A percentile compares a stretch with the other conserved stretches of the same genome.
These are phyloP conservation scores for Apiospora sp. DNA, from an alignment of 2,329 filamentous ascomycete genomes.

Conservation along the genomic window DNA sequence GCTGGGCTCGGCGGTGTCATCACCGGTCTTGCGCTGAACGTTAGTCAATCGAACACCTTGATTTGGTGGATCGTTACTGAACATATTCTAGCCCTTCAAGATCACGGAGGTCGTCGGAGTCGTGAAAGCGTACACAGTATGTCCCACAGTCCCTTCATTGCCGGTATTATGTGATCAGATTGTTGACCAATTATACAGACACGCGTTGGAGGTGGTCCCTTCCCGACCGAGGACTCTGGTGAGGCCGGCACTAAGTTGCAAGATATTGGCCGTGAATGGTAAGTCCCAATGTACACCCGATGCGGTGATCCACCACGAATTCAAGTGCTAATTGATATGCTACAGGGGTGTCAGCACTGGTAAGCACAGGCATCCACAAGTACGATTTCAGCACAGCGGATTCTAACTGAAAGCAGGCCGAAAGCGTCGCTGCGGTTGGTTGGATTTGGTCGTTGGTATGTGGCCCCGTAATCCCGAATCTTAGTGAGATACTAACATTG, in stretches of 20 bases:
- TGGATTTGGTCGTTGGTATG: conserved; percentile 67
- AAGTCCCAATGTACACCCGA: background rate
- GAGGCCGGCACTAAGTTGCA: conserved; percentile 48
- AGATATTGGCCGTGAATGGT: conserved; percentile 45
- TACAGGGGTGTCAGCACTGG: conserved; percentile 35
- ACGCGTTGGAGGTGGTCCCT: conserved; percentile 64
- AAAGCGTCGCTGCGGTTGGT: conserved; percentile 62
- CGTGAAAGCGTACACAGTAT: conserved; percentile 65
- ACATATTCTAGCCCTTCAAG: conserved; percentile 51
- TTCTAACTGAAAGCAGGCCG: conserved; percentile 47
- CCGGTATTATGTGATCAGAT: background rate
- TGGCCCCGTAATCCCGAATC: background rate
- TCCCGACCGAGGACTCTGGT: conserved; percentile 63
- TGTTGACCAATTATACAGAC: conserved; percentile 46
- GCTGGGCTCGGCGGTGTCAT: conserved; percentile 66
- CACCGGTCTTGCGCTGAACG: conserved; percentile 62
- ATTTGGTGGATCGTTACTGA: background rate
- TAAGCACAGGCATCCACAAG: background rate
- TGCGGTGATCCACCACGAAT: background rate
- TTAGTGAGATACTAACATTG: background rate
- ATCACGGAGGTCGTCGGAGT: conserved; percentile 67
- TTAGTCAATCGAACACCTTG: background rate
- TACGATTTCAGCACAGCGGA: background rate
- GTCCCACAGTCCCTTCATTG: background rate
- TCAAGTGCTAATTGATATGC: background rate